Evolutionary conservation across 768 basidiomycete species (phyloP), one percentile per base, ranked within the genome.

Genomic region (Boletus eberwhitei): DNA sequence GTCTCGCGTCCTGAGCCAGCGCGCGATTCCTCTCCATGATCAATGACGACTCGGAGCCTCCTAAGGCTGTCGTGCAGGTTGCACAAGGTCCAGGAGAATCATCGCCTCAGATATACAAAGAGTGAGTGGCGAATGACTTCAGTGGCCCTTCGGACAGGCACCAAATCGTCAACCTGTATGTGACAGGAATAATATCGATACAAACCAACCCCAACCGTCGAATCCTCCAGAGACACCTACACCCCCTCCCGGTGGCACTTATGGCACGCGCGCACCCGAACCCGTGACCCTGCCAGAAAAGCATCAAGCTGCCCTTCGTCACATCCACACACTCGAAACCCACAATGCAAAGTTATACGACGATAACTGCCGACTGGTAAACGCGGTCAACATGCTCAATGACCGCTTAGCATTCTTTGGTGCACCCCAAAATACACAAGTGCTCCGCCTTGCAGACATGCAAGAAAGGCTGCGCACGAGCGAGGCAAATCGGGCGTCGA

Each of bases 191-290:
- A 40, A 29, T 14, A 11, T 16, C 38, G 31, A 47, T 45, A 26
- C 21, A 16, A 50, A 31, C 41, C 53, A 55, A 14, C 41, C 41
- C 17, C 50, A 39, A 8, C n/a, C 12, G 4, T 42, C 53, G 6
- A 51, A 53, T 39, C 39, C 51, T 41, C 53, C 46, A 0, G 55
- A 53, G 5, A 52, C 55, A 2, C 59, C 55, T 8, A 50, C 45
- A 8, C 48, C 50, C 19, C 43, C 59, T 52, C 41, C 39, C 40
- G 26, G 41, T 21, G 24, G 9, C 21, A 17, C 38, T 21, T 24
- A 43, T 17, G 79, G 77, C 65, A 74, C 74, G 13, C 81, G 75
- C 59, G 69, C 79, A 22, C 60, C 70, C 5, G 80, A 80, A 56
- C 71, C 70, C 57, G 75, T 79, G 19, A 71, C 74, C 7, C 71